Percentiles rank a stretch among this genome's conserved stretches.
Conservation (phyloP, 345 rosid species). For the Ceriops decandra region DNA sequence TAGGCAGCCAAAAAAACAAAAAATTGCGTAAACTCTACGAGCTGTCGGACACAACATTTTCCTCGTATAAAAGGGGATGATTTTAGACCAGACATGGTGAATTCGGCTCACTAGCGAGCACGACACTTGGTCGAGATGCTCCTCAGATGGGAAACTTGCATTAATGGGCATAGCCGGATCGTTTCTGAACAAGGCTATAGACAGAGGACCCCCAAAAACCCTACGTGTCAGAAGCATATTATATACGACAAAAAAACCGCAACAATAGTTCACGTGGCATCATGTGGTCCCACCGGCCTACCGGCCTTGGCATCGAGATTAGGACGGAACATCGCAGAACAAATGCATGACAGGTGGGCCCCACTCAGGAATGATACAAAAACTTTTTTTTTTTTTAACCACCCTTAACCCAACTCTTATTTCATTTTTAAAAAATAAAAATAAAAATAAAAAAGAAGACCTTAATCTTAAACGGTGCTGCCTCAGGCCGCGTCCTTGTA, state of each 20-base stretch:
- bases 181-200: slow-evolving; percentile 10
- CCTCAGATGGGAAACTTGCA: background rate
- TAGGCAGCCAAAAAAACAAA: background rate
- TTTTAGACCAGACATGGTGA: background rate
- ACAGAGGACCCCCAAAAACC: background rate
- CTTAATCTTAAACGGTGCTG: no score
- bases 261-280: slow-evolving; percentile 28
- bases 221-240: slow-evolving; percentile 24
- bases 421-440: no score
- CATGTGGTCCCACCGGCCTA: background rate
- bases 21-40: no score
- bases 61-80: background rate
- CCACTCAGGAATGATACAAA: no score
- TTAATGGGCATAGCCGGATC: slow-evolving; percentile 15
- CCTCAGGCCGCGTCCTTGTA: no score
- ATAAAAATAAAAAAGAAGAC: no score
- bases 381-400: no score
- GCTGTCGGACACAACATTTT: no score
- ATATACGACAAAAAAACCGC: background rate
- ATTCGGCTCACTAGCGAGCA: background rate
- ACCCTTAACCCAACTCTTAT: no score
- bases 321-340: no score
- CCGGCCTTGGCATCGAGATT: background rate
- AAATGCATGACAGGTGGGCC: no score
- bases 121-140: background rate